These are phyloP conservation scores for Filobasidium floriforme DNA, from an alignment of 768 basidiomycete genomes.

Conservation along the genomic window DNA sequence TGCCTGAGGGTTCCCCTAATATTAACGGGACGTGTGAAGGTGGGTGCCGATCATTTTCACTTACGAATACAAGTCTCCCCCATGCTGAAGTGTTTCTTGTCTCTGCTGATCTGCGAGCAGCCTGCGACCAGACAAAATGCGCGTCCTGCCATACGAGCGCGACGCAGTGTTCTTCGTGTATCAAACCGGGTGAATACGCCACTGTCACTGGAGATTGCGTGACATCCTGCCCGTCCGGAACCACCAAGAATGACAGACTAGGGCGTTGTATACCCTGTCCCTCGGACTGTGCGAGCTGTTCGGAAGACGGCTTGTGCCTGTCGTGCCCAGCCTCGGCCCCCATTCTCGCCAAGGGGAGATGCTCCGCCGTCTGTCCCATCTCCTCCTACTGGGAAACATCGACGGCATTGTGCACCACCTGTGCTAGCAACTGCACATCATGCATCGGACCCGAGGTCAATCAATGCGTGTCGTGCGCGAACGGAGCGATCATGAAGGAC, in stretches of 20 bases:
- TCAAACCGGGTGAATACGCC: slow-evolving; percentile 25
- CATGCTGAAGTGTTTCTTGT: neutral
- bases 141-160: slow-evolving; percentile 30
- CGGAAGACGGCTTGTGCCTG: slow-evolving; percentile 24
- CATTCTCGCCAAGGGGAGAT: slow-evolving; percentile 31
- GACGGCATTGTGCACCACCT: slow-evolving; percentile 27
- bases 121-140: slow-evolving; percentile 34
- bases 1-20: slow-evolving; percentile 25
- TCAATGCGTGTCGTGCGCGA: slow-evolving; percentile 35
- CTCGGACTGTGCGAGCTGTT: slow-evolving; percentile 35
- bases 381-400: slow-evolving; percentile 31
- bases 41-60: slow-evolving; percentile 24
- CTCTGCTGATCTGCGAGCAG: slow-evolving; percentile 17
- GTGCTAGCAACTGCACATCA: slow-evolving; percentile 30
- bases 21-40: slow-evolving; percentile 40
- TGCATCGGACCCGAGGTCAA: slow-evolving; percentile 25
- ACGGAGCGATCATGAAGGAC: slow-evolving; percentile 28
- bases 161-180: slow-evolving; percentile 34
- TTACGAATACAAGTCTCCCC: neutral
- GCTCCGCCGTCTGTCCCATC: slow-evolving; percentile 30
- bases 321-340: slow-evolving; percentile 32
- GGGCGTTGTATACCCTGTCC: slow-evolving; percentile 34
- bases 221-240: slow-evolving; percentile 31
- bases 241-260: slow-evolving; percentile 23
- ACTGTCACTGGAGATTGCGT: slow-evolving; percentile 28